Evolutionary conservation across 805 yeast genomes (phyloP).

Genomic region (Candida ficus): DNA sequence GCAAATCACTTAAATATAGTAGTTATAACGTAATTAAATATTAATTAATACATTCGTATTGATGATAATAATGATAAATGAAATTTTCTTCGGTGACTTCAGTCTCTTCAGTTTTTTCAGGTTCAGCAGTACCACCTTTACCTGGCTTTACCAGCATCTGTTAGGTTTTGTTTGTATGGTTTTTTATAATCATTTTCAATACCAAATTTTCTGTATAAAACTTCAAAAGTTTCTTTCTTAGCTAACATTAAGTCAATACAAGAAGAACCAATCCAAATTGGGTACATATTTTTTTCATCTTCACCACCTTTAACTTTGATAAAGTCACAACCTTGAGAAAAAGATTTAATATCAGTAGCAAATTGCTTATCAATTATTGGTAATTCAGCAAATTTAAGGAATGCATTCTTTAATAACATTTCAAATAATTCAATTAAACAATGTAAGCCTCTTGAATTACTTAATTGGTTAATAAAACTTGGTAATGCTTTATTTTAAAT

Average conservation of each 20-base stretch:
- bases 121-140: no score
- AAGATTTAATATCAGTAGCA: slow-evolving; percentile 41
- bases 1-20: no score
- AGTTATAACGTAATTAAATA: no score
- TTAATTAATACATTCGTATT: no score
- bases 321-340: slow-evolving; percentile 80
- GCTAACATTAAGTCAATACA: slow-evolving; percentile 90
- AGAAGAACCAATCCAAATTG: slow-evolving; percentile 86
- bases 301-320: slow-evolving; percentile 52
- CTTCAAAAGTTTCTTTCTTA: slow-evolving; percentile 87
- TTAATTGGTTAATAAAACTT: slow-evolving; percentile 57
- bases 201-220: slow-evolving; percentile 77
- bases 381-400: slow-evolving; percentile 66
- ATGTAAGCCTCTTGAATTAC: slow-evolving; percentile 53
- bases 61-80: no score
- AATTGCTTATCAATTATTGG: slow-evolving; percentile 55
- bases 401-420: slow-evolving; percentile 64
- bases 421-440: slow-evolving; percentile 57
- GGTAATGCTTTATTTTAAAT: slow-evolving; percentile 85
- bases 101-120: no score
- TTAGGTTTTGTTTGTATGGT: slow-evolving; percentile 26
- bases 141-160: slow-evolving; percentile 14
- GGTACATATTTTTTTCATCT: slow-evolving; percentile 71
- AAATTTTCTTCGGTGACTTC: no score
- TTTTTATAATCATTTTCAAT: slow-evolving; percentile 45